These are phyloP conservation scores for Zalaria sp. DNA, from an alignment of 2,329 filamentous ascomycete genomes.

Conservation along the genomic window DNA sequence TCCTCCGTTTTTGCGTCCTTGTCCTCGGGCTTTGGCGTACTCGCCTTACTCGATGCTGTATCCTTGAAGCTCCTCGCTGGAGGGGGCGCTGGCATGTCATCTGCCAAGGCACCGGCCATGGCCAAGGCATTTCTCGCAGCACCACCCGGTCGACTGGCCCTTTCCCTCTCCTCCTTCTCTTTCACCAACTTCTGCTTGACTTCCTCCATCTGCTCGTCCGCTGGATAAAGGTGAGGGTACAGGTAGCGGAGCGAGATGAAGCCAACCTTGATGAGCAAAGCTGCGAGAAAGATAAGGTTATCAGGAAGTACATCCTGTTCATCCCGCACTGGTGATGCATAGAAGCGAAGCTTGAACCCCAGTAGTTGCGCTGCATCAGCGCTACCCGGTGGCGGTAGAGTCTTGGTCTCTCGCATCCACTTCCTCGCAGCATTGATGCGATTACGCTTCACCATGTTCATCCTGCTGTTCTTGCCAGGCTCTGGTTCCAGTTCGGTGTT, in stretches of 20 bases:
- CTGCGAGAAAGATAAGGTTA: constrained; percentile 83
- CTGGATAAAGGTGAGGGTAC: constrained; percentile 81
- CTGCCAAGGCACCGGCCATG: constrained; percentile 71
- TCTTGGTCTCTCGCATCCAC: constrained; percentile 73
- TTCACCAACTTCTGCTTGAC: constrained; percentile 56
- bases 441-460: constrained; percentile 21
- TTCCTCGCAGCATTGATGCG: constrained; percentile 46
- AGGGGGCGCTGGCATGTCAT: constrained; percentile 50
- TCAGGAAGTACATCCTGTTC: constrained; percentile 68
- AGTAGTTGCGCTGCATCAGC: constrained; percentile 85
- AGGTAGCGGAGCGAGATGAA: constrained; percentile 88
- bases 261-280: constrained; percentile 88
- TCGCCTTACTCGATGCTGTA: constrained; percentile 31
- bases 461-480: constrained; percentile 22
- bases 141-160: constrained; percentile 53
- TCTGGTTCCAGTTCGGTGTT: constrained; percentile 15
- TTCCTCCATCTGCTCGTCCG: constrained; percentile 67
- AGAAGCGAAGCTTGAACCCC: constrained; percentile 94
- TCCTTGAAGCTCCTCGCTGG: constrained; percentile 25
- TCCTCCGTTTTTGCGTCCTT: constrained; percentile 29
- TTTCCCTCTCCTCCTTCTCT: constrained; percentile 68
- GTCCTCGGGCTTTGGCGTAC: constrained; percentile 24
- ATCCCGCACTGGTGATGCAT: constrained; percentile 66
- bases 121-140: constrained; percentile 67
- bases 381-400: constrained; percentile 73